phyloP scores from a whole-genome alignment of 2,329 filamentous ascomycete species.

The Talaromyces sp. region DNA sequence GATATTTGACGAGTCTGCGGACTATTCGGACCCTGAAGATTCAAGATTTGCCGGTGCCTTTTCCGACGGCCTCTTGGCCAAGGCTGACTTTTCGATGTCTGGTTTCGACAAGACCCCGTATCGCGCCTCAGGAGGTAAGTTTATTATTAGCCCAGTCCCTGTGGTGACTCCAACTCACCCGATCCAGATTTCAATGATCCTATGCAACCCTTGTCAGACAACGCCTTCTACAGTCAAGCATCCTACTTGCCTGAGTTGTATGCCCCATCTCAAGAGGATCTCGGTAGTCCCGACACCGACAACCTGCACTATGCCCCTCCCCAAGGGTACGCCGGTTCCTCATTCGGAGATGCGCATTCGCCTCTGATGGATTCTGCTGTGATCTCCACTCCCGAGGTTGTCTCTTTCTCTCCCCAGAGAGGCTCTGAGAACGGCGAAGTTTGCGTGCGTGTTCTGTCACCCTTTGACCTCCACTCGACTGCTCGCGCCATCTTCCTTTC shows the following conservation, averaged over 20 bases:
- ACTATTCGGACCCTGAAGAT: slow-evolving; percentile 43
- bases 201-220: slow-evolving; percentile 34
- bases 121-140: slow-evolving; percentile 75
- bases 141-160: not conserved
- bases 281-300: slow-evolving; percentile 37
- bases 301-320: slow-evolving; percentile 36
- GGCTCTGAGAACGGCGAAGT: slow-evolving; percentile 68
- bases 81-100: slow-evolving; percentile 69
- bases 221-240: slow-evolving; percentile 38
- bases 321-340: slow-evolving; percentile 33
- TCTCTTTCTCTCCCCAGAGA: slow-evolving; percentile 64
- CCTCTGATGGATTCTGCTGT: slow-evolving; percentile 62
- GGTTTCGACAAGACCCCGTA: slow-evolving; percentile 73
- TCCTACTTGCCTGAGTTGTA: slow-evolving; percentile 38
- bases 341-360: slow-evolving; percentile 60
- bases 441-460: slow-evolving; percentile 67
- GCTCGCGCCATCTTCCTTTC: slow-evolving; percentile 56
- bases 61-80: slow-evolving; percentile 51
- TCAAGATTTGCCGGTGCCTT: slow-evolving; percentile 40
- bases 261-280: slow-evolving; percentile 37
- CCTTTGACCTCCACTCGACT: slow-evolving; percentile 66
- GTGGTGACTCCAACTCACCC: not conserved
- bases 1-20: slow-evolving; percentile 44
- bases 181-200: slow-evolving; percentile 22
- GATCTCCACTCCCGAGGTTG: slow-evolving; percentile 59